phyloP scores from a whole-genome alignment of 805 yeast genomes.

The Grigorovia humatica region DNA sequence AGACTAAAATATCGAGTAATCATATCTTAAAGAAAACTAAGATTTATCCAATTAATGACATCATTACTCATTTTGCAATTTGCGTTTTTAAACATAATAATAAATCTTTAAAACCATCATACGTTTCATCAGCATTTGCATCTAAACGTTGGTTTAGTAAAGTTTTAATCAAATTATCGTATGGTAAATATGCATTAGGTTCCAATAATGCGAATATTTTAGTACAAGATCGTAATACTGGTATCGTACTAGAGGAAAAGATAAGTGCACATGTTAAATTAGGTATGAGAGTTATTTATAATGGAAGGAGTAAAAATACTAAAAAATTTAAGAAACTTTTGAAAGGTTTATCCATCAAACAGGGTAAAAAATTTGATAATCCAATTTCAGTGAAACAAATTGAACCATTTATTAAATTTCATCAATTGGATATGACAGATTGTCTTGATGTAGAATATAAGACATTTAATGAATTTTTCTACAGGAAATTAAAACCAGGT shows the following conservation, averaged over 20 bases:
- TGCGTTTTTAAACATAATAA: constrained; percentile 69
- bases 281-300: constrained; percentile 76
- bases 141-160: constrained; percentile 83
- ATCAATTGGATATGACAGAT: constrained; percentile 65
- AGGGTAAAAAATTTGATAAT: constrained; percentile 75
- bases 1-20: constrained; percentile 42
- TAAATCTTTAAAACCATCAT: constrained; percentile 52
- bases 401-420: constrained; percentile 69
- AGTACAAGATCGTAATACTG: constrained; percentile 86
- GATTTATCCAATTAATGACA: constrained; percentile 39
- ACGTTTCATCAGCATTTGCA: constrained; percentile 73
- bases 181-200: constrained; percentile 80
- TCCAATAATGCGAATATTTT: constrained; percentile 87
- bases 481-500: constrained; percentile 60
- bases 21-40: constrained; percentile 29
- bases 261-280: constrained; percentile 81
- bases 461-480: constrained; percentile 86
- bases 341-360: constrained; percentile 58
- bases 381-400: constrained; percentile 59
- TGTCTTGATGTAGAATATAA: constrained; percentile 47
- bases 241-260: constrained; percentile 83
- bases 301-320: constrained; percentile 54
- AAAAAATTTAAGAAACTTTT: constrained; percentile 52
- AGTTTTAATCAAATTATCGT: constrained; percentile 69
- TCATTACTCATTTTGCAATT: constrained; percentile 78